These are phyloP conservation scores for Dictyostelium brefeldianum DNA, from an alignment of 78 protist genomes.

Conservation along the genomic window DNA sequence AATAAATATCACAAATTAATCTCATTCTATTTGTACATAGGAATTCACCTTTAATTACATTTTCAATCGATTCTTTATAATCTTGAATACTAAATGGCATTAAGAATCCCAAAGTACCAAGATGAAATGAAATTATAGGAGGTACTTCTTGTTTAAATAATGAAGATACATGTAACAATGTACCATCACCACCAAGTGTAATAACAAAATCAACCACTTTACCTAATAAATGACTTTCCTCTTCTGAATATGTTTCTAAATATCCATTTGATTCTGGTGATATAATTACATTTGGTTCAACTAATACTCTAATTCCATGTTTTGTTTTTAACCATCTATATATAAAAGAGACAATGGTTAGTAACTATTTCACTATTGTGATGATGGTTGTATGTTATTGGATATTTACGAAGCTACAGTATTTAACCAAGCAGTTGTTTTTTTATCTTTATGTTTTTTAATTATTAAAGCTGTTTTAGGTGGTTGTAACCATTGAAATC, in stretches of 20 bases:
- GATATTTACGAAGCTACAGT: slow-evolving; percentile 28
- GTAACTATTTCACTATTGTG: too few relatives aligned
- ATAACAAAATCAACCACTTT: slow-evolving; percentile 91
- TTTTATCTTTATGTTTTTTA: slow-evolving; percentile 68
- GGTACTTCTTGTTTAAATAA: slow-evolving; percentile 85
- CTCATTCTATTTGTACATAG: slow-evolving; percentile 78
- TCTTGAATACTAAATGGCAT: slow-evolving; percentile 86
- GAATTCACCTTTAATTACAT: slow-evolving; percentile 67
- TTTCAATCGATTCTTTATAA: slow-evolving; percentile 43
- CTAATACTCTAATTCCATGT: slow-evolving; percentile 35
- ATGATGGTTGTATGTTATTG: neutral
- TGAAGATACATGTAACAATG: slow-evolving; percentile 88
- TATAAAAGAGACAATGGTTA: neutral
- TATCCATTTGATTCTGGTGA: neutral
- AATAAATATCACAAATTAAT: slow-evolving; percentile 53
- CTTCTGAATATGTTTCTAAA: slow-evolving; percentile 52
- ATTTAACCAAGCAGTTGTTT: slow-evolving; percentile 44
- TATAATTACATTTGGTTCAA: slow-evolving; percentile 53
- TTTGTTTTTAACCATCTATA: slow-evolving; percentile 26
- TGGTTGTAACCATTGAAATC: slow-evolving; percentile 45
- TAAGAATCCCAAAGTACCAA: slow-evolving; percentile 95
- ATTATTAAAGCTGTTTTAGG: slow-evolving; percentile 62
- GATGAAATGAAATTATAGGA: slow-evolving; percentile 91
- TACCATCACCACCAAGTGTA: slow-evolving; percentile 96
- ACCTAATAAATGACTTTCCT: slow-evolving; percentile 49